Evolutionary conservation across 108 stramenopile species (phyloP).

Genomic region (Aurantiochytrium sp.): DNA sequence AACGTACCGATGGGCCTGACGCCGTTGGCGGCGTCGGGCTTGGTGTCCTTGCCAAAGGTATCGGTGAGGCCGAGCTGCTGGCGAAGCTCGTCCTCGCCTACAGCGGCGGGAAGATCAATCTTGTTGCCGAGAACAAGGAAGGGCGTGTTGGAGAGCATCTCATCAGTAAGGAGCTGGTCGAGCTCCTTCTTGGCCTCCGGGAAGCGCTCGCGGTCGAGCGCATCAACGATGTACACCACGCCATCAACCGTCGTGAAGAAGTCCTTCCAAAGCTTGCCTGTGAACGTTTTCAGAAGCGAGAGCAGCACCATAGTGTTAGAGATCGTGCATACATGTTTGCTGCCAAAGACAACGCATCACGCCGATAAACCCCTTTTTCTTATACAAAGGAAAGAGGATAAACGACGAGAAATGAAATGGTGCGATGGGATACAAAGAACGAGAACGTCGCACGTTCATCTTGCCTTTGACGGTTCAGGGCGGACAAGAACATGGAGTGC

Average conservation of each 20-base stretch:
- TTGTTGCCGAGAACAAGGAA: constrained; percentile 98
- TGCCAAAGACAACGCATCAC: too few species aligned
- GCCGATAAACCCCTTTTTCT: background rate
- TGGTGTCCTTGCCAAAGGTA: constrained; percentile 95
- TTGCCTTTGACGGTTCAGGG: background rate
- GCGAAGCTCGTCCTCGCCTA: constrained; percentile 89
- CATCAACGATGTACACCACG: constrained; percentile 78
- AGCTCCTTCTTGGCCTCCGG: constrained; percentile 97
- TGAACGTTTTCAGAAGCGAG: background rate
- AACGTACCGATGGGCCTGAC: constrained; percentile 58
- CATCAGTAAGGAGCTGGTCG: constrained; percentile 74
- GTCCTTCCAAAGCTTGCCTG: constrained; percentile 76
- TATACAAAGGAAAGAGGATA: background rate
- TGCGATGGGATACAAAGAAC: background rate
- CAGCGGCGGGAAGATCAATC: constrained; percentile 91
- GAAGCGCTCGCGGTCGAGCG: constrained; percentile 64
- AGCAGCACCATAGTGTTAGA: background rate
- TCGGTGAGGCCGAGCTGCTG: constrained; percentile 89
- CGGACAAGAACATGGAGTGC: background rate
- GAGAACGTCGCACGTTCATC: background rate
- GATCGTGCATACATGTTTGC: too few species aligned
- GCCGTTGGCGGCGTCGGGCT: constrained; percentile 64
- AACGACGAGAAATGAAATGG: background rate
- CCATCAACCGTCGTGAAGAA: constrained; percentile 96
- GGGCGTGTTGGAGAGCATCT: constrained; percentile 79